phyloP scores from a whole-genome alignment of 345 rosid genomes.

The Gynandropsis gynandra region DNA sequence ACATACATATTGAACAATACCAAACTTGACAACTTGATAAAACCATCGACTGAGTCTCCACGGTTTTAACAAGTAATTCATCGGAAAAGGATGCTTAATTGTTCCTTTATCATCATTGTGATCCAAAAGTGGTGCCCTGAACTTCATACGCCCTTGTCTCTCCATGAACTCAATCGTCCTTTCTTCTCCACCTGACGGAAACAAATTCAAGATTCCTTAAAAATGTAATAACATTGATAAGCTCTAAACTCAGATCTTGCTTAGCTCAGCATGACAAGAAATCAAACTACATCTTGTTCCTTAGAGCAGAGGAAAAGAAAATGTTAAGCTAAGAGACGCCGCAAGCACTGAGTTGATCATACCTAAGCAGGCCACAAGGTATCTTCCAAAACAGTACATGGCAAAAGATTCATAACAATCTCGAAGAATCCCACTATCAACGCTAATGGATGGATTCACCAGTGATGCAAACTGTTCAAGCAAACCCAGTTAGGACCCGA shows the following conservation, averaged over 20 bases:
- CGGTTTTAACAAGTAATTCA: constrained; percentile 67
- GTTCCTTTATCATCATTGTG: constrained; percentile 48
- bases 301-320: neutral
- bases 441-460: constrained; percentile 83
- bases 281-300: neutral
- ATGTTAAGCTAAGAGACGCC: neutral
- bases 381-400: constrained; percentile 99
- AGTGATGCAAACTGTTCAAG: constrained; percentile 68
- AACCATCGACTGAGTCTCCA: constrained; percentile 97
- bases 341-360: constrained; percentile 26
- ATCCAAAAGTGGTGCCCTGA: constrained; percentile 60
- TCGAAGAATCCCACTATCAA: constrained; percentile 81
- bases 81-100: constrained; percentile 82
- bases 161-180: constrained; percentile 85
- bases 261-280: no score
- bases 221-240: neutral
- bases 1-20: constrained; percentile 99
- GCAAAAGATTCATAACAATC: constrained; percentile 99
- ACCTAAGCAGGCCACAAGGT: constrained; percentile 97
- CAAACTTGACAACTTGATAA: constrained; percentile 91
- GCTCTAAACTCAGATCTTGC: neutral
- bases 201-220: neutral
- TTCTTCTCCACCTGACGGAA: constrained; percentile 77
- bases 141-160: constrained; percentile 67
- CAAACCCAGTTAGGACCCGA: constrained; percentile 5